Evolutionary conservation across 768 basidiomycete species (phyloP).

Genomic region (Kwoniella botswanensis): DNA sequence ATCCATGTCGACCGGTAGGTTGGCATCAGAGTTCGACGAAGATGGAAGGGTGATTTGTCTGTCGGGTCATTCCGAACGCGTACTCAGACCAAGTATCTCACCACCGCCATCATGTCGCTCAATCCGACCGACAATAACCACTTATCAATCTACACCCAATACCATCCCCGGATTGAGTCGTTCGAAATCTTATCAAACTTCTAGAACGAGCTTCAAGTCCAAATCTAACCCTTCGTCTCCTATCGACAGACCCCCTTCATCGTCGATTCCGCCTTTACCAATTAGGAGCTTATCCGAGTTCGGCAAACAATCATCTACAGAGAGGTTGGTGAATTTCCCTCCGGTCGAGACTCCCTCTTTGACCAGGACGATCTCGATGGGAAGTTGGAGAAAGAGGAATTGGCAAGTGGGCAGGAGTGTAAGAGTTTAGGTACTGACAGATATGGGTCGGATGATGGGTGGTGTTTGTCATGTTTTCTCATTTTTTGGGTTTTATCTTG

Average conservation of each 20-base stretch:
- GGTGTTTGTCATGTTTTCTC: not conserved
- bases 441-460: not conserved
- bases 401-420: conserved; percentile 13
- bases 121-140: not conserved
- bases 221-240: not conserved
- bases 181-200: conserved; percentile 5
- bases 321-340: not conserved
- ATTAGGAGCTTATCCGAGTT: not conserved
- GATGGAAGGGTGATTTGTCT: conserved; percentile 31
- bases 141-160: not conserved
- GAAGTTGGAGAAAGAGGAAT: conserved; percentile 14
- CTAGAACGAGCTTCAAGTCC: not conserved
- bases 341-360: not conserved
- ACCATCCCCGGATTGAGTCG: not conserved
- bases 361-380: conserved; percentile 5
- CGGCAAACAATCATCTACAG: conserved; percentile 10
- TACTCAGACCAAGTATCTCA: conserved; percentile 15
- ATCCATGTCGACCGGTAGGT: conserved; percentile 32
- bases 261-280: not conserved
- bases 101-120: conserved; percentile 7
- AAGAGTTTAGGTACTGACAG: not conserved
- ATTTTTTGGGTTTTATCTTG: not conserved
- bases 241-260: not conserved
- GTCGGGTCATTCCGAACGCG: conserved; percentile 29
- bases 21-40: conserved; percentile 29